phyloP scores from a whole-genome alignment of 2,329 filamentous ascomycete species.

The Daldinia eschscholtzii region DNA sequence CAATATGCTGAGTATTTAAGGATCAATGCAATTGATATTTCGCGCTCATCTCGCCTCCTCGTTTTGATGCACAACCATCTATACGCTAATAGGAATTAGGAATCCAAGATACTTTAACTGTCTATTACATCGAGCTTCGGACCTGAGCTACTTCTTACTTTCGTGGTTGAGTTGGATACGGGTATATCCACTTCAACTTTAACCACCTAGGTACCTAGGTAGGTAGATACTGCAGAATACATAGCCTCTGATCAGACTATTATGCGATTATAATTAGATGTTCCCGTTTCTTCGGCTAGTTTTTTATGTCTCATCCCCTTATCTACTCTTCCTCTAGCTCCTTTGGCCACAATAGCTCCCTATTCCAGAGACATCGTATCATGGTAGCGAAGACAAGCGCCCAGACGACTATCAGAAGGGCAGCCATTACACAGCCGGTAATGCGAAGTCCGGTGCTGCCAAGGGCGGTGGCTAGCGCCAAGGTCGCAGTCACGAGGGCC shows the following conservation, averaged over 20 bases:
- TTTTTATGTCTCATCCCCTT: background rate
- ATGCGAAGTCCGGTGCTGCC: slow-evolving; percentile 71
- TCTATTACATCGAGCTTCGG: background rate
- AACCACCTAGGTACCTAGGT: background rate
- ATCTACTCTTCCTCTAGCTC: slow-evolving; percentile 57
- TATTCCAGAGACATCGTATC: slow-evolving; percentile 73
- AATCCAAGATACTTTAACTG: background rate
- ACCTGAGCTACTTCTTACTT: background rate
- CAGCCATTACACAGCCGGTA: slow-evolving; percentile 75
- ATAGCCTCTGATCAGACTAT: background rate
- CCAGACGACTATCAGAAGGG: slow-evolving; percentile 76
- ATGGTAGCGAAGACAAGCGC: slow-evolving; percentile 76
- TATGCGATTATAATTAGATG: background rate
- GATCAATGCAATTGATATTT: background rate
- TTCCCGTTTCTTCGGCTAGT: background rate
- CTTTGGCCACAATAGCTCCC: slow-evolving; percentile 82
- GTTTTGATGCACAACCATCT: background rate
- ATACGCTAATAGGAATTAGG: background rate
- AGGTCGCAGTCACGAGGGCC: slow-evolving; percentile 79
- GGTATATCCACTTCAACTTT: background rate
- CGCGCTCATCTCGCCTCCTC: background rate
- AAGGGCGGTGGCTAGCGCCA: slow-evolving; percentile 75
- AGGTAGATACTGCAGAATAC: background rate
- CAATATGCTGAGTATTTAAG: background rate
- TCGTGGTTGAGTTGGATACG: background rate